Evolutionary conservation across 495 filamentous ascomycete species (phyloP), one percentile per base, ranked within the genome.

Genomic region (Beverwykella pulmonaria): DNA sequence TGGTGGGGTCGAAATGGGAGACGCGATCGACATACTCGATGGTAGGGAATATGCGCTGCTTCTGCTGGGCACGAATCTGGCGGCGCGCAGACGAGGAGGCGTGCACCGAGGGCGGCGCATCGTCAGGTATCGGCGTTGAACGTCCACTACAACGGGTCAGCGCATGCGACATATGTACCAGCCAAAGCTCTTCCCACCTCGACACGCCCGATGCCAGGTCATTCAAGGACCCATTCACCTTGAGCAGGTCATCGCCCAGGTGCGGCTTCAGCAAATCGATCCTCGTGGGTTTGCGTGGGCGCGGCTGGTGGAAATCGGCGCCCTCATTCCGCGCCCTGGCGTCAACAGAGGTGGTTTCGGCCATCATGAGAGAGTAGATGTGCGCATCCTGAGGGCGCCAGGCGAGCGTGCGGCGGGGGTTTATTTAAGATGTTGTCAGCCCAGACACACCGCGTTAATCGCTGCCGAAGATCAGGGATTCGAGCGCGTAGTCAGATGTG

Each of bases 1-100:
- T 93, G 54, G 85, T 83, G 15, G 92, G 92, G 76, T 98, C 94
- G 77, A 98, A 97, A 76, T 98, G 93, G 9, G 93, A 97, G 19
- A 97, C 90, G 32, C 94, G 87, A n/a, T 89, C 88, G 12, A 90
- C 84, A 79, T 93, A 98, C 73, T 96, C 89, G 71, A 96, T 91
- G 7, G 91, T 96, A n/a, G 96, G 94, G 75, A 98, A 98, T 36
- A 98, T 80, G 69, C 94, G 88, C 61, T 86, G 89, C 67, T 90
- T 87, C 48, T 88, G 84, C 74, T 91, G 85, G 41, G 92, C 92
- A 71, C 93, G 87, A 44, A 91, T 86, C 69, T 97, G 90, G 75
- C 91, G 92, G 65, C 91, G 86, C 17, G 88, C 92, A 19, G 87
- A 87, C 39, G 91, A 94, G 67, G 96, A 89, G 32, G 91, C 92